Base-by-base conservation (phyloP, 139 green algal species). In the Chlorella ohadii region DNA sequence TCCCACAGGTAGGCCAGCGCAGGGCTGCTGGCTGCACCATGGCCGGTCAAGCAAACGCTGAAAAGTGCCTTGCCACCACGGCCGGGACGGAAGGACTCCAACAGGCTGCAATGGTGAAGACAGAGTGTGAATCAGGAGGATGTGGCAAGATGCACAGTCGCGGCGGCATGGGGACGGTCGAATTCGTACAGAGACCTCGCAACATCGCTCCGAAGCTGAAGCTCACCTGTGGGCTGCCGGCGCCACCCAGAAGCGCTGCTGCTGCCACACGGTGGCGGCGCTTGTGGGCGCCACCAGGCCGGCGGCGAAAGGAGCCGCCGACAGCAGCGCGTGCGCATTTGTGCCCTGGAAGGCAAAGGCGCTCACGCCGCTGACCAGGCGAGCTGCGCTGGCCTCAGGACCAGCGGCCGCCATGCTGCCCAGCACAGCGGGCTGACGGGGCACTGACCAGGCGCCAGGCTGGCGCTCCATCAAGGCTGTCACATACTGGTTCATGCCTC, bases 301-400 rank as follows among this genome's bases (percentile, higher is more conserved):
- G 22, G 25, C 23, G 23, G 6, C 51, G 22, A 25, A 15, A 31
- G 22, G 74, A 4, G 28, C 55, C 0, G 73, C 63, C 9, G 25
- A 39, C 27, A 90, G 27, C n/a, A 90, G 41, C 11, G 75, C 55
- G 79, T 90, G 87, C 1, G 85, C 87, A 51, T 90, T 90, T 63
- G 84, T 90, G 85, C 80, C 87, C 51, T 91, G 87, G 86, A 90
- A 90, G 28, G 86, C 86, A 85, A 90, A 90, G 23, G 86, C 83
- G 77, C 83, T 89, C 39, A 74, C 57, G 36, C 86, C 84, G 25
- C 47, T 64, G 31, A 61, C 39, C 1, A 25, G 9, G 13, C 4
- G 2, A 20, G 1, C 56, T 17, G 22, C 27, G 12, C 67, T 23
- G 23, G 28, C 19, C 7, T 55, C 36, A 34, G 23, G 23, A 28